These are phyloP conservation scores for Penicillium sp. DNA, from an alignment of 2,329 filamentous ascomycete species.

Conservation along the genomic window DNA sequence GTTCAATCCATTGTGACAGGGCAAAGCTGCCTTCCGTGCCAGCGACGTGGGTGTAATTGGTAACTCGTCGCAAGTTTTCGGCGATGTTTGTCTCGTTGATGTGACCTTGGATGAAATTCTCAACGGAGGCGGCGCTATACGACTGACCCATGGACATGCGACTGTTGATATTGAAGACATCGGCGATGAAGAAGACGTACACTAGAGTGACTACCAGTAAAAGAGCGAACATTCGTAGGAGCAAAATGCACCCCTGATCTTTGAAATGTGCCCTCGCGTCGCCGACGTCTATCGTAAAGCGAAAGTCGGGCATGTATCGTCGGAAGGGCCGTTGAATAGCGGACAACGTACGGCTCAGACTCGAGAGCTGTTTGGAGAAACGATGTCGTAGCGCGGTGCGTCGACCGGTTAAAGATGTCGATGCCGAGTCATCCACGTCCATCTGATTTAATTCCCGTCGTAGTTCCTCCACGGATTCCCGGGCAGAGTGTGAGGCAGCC, in stretches of 20 bases:
- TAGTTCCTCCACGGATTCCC: constrained; percentile 59
- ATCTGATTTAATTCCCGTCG: constrained; percentile 84
- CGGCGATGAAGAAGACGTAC: constrained; percentile 81
- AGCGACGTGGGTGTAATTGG: constrained; percentile 81
- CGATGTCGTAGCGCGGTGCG: constrained; percentile 46
- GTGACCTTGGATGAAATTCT: constrained; percentile 67
- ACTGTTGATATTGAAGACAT: constrained; percentile 68
- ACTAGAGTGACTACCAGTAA: constrained; percentile 71
- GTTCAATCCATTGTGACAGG: constrained; percentile 77
- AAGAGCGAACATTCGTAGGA: constrained; percentile 71
- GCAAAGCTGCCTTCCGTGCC: constrained; percentile 92
- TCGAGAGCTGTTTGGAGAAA: constrained; percentile 56
- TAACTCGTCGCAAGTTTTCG: constrained; percentile 71
- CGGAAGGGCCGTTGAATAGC: constrained; percentile 52
- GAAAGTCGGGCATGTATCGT: constrained; percentile 43
- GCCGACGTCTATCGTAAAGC: constrained; percentile 40
- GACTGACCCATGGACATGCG: constrained; percentile 63
- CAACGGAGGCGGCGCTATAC: constrained; percentile 80
- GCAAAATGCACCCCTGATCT: constrained; percentile 59
- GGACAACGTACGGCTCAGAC: constrained; percentile 56
- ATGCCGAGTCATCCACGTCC: constrained; percentile 69
- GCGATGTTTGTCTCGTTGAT: constrained; percentile 68
- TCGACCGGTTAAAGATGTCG: constrained; percentile 24
- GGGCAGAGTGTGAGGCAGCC: constrained; percentile 51
- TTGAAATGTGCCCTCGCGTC: constrained; percentile 36